Percentiles rank a stretch among this genome's conserved stretches.
Evolutionary conservation across 2,329 filamentous ascomycete species (phyloP).

Genomic region (Fusarium transvaalense): DNA sequence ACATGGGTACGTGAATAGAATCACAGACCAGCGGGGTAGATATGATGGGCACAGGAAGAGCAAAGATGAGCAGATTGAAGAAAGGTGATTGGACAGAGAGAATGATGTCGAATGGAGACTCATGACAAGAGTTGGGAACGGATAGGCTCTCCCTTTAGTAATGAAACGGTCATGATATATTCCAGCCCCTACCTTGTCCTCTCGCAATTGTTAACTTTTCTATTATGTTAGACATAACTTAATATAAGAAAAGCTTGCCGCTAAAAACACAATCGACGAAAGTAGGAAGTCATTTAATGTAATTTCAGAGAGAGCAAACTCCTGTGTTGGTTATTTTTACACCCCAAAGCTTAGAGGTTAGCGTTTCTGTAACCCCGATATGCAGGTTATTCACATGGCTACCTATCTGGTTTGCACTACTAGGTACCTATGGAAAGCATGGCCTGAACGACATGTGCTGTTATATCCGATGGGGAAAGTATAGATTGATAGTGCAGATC

Average conservation of each 20-base stretch:
- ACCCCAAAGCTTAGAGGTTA: background rate
- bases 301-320: too few species aligned
- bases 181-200: background rate
- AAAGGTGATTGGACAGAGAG: slow-evolving; percentile 5
- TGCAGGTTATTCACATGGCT: background rate
- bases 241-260: background rate
- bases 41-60: slow-evolving; percentile 14
- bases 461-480: slow-evolving; percentile 2
- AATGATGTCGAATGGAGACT: slow-evolving; percentile 11
- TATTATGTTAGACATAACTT: background rate
- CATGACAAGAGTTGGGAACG: slow-evolving; percentile 22
- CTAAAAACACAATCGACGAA: background rate
- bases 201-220: background rate
- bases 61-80: slow-evolving; percentile 33
- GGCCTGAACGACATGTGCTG: background rate
- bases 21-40: slow-evolving; percentile 14
- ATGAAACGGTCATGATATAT: slow-evolving; percentile 32
- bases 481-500: slow-evolving; percentile 1
- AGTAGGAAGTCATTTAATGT: background rate
- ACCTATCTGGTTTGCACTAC: background rate
- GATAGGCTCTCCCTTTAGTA: slow-evolving; percentile 29
- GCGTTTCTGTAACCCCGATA: background rate
- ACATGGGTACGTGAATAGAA: slow-evolving; percentile 29
- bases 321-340: background rate
- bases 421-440: background rate